These are phyloP conservation scores for Colletotrichum kahawae DNA, from an alignment of 2,329 filamentous ascomycete genomes.

Conservation along the genomic window DNA sequence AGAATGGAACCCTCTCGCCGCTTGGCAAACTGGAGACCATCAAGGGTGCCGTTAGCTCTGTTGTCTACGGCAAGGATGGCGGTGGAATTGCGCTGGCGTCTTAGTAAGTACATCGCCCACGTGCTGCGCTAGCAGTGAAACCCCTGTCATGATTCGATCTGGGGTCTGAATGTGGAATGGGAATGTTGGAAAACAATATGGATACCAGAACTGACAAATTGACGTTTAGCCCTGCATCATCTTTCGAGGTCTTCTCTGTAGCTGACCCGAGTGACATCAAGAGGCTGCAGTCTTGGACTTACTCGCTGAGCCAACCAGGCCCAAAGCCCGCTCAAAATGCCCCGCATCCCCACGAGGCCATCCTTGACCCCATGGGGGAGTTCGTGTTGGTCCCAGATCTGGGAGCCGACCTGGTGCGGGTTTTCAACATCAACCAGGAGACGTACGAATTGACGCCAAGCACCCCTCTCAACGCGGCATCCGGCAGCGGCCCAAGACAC, in stretches of 20 bases:
- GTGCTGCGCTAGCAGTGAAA: background rate
- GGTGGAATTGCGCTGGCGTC: slow-evolving; percentile 23
- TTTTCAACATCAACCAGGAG: slow-evolving; percentile 13
- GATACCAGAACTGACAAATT: background rate
- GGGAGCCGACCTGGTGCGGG: slow-evolving; percentile 17
- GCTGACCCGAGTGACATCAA: slow-evolving; percentile 18
- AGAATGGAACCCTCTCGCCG: slow-evolving; percentile 4
- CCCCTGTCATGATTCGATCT: background rate
- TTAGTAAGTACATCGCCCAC: slow-evolving; percentile 19
- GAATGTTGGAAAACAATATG: background rate
- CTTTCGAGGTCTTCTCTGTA: slow-evolving; percentile 16
- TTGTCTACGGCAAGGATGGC: slow-evolving; percentile 17
- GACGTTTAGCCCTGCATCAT: background rate
- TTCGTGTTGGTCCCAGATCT: slow-evolving; percentile 17
- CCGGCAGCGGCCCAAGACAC: slow-evolving; percentile 24
- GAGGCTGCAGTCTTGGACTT: slow-evolving; percentile 31
- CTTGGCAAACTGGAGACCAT: slow-evolving; percentile 19
- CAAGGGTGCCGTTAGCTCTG: slow-evolving; percentile 22
- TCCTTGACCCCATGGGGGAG: slow-evolving; percentile 21
- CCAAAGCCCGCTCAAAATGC: slow-evolving; percentile 40
- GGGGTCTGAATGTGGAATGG: background rate
- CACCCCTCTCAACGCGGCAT: slow-evolving; percentile 10
- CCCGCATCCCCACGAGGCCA: slow-evolving; percentile 20
- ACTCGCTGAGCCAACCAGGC: slow-evolving; percentile 40
- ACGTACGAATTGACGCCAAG: slow-evolving; percentile 8